Conservation (phyloP, 2,329 filamentous ascomycete species). For the Pseudopithomyces maydicus region DNA sequence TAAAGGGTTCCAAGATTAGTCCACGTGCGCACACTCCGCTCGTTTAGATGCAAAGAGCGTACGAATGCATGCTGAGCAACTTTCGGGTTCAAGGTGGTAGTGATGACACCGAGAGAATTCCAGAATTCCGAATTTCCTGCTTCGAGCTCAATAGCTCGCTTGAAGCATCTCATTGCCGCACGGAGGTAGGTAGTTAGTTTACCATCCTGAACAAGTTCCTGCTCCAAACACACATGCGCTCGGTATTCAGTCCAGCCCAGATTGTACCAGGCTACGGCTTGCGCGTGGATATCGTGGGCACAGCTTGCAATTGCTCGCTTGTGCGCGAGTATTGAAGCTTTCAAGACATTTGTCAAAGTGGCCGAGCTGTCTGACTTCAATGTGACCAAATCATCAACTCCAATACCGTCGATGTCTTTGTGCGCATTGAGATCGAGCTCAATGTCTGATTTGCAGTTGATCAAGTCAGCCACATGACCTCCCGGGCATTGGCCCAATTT, state of each 20-base stretch:
- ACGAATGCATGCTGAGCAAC: constrained; percentile 94
- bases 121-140: constrained; percentile 95
- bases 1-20: constrained; percentile 89
- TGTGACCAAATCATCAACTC: constrained; percentile 43
- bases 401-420: constrained; percentile 70
- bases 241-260: constrained; percentile 91
- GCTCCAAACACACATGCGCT: constrained; percentile 71
- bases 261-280: constrained; percentile 97
- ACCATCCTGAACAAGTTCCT: constrained; percentile 27
- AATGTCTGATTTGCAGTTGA: constrained; percentile 57
- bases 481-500: constrained; percentile 67
- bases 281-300: constrained; percentile 77
- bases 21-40: constrained; percentile 83
- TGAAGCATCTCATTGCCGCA: constrained; percentile 87
- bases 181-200: constrained; percentile 72
- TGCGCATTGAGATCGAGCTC: constrained; percentile 63
- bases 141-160: constrained; percentile 92
- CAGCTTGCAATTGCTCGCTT: constrained; percentile 82
- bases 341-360: constrained; percentile 62
- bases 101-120: constrained; percentile 93
- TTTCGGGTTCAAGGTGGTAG: constrained; percentile 80
- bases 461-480: constrained; percentile 61
- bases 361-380: constrained; percentile 22
- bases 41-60: constrained; percentile 88
- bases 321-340: constrained; percentile 79